A percentile compares a stretch with the other conserved stretches of the same genome.
These are phyloP conservation scores for Paramyrothecium roridum DNA, from an alignment of 2,329 filamentous ascomycete genomes.

Conservation along the genomic window DNA sequence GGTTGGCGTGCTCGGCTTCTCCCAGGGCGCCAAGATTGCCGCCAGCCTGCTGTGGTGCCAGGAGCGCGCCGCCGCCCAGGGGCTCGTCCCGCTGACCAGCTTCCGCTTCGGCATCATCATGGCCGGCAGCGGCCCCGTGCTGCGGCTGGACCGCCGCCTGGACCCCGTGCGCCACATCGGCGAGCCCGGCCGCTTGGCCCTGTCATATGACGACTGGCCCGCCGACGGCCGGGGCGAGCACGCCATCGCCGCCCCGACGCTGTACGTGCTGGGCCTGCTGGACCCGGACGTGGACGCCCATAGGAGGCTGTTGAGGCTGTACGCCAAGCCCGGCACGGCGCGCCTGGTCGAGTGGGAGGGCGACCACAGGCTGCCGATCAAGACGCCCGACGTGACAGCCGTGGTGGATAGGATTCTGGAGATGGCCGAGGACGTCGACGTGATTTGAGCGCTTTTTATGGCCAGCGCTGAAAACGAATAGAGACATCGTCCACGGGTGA, in stretches of 20 bases:
- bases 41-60: slow-evolving; percentile 56
- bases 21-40: slow-evolving; percentile 62
- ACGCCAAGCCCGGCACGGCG: slow-evolving; percentile 52
- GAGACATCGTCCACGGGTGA: too few species aligned
- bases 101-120: slow-evolving; percentile 34
- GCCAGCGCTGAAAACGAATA: too few species aligned
- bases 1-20: slow-evolving; percentile 63
- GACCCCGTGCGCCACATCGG: slow-evolving; percentile 47
- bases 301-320: slow-evolving; percentile 49
- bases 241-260: slow-evolving; percentile 25
- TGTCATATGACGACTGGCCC: slow-evolving; percentile 33
- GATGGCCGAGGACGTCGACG: slow-evolving; percentile 12
- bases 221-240: slow-evolving; percentile 41
- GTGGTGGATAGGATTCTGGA: slow-evolving; percentile 21
- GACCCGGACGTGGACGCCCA: slow-evolving; percentile 60
- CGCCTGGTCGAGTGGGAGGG: slow-evolving; percentile 71
- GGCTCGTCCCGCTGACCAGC: slow-evolving; percentile 11
- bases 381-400: slow-evolving; percentile 59
- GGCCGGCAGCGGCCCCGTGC: slow-evolving; percentile 27
- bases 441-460: background rate
- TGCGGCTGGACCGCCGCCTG: slow-evolving; percentile 35
- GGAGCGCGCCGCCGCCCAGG: slow-evolving; percentile 47
- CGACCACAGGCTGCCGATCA: slow-evolving; percentile 67
- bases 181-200: slow-evolving; percentile 15
- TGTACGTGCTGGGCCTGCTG: slow-evolving; percentile 43